These are phyloP conservation scores for Podospora bellae-mahoneyi DNA, from an alignment of 495 filamentous ascomycete genomes.

Conservation along the genomic window DNA sequence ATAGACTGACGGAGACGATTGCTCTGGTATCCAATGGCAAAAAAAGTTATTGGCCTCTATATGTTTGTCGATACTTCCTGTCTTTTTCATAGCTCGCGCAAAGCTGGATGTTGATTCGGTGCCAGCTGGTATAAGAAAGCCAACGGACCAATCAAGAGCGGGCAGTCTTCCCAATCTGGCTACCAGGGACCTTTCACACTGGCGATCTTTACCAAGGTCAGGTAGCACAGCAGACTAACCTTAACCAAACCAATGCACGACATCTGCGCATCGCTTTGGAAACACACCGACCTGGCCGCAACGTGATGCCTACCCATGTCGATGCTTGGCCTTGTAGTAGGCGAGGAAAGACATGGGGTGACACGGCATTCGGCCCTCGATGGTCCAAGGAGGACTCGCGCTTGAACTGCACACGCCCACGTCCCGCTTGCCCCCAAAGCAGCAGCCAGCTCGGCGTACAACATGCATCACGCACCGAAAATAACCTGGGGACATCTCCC, in stretches of 20 bases:
- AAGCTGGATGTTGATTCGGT: too few relatives aligned
- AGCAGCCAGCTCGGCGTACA: background rate
- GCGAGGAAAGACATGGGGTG: conserved; percentile 7
- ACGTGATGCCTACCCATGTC: conserved; percentile 7
- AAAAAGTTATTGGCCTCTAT: conserved; percentile 9
- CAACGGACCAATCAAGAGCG: conserved; percentile 24
- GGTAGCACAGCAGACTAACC: conserved; percentile 22
- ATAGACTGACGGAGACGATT: conserved; percentile 29
- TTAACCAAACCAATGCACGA: conserved; percentile 24
- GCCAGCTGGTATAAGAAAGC: background rate
- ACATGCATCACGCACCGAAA: background rate
- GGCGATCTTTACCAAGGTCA: conserved; percentile 14
- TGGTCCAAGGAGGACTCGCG: background rate
- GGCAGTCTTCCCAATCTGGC: conserved; percentile 23
- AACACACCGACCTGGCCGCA: conserved; percentile 6
- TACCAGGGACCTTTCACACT: conserved; percentile 7
- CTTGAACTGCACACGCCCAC: background rate
- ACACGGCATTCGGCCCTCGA: conserved; percentile 5
- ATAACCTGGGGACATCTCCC: background rate
- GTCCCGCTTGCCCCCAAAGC: background rate
- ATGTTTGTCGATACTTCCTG: background rate
- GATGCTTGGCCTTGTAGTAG: conserved; percentile 8
- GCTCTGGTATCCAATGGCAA: conserved; percentile 1
- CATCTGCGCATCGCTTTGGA: conserved; percentile 25
- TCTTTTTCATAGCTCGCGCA: background rate